phyloP scores from a whole-genome alignment of 495 filamentous ascomycete genomes.

The Astrothelium subdiscretum region DNA sequence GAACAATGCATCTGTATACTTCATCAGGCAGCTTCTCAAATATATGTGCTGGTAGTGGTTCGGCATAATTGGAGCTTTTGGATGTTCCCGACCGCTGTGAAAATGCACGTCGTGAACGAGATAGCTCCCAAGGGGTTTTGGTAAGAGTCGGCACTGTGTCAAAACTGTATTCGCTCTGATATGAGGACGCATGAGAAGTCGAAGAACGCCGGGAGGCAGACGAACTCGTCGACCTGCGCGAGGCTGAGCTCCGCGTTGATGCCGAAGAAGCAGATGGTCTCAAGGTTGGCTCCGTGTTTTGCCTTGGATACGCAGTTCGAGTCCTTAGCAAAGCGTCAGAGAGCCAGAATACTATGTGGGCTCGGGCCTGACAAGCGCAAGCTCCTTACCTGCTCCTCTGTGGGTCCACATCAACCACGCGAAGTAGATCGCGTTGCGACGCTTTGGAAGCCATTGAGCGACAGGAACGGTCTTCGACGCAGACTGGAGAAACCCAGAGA shows the following conservation, averaged over 20 bases:
- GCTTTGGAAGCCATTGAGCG: background rate
- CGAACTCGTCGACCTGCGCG: background rate
- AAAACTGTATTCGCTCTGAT: conserved; percentile 3
- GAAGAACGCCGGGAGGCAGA: background rate
- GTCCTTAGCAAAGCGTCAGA: background rate
- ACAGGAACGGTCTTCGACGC: background rate
- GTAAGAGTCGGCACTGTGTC: conserved; percentile 18
- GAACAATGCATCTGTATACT: conserved; percentile 45
- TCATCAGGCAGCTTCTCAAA: conserved; percentile 44
- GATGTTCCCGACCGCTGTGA: background rate
- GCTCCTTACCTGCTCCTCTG: background rate
- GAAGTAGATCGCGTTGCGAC: background rate
- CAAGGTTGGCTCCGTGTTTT: background rate
- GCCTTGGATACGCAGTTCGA: background rate
- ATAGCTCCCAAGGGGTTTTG: conserved; percentile 25
- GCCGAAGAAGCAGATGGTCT: background rate
- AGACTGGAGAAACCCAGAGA: too few relatives aligned
- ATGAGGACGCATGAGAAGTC: background rate
- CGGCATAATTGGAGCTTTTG: background rate
- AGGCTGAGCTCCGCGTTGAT: background rate
- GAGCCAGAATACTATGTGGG: background rate
- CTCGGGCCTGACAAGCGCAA: background rate
- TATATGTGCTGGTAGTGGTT: conserved; percentile 8
- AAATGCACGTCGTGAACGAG: background rate
- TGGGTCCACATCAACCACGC: background rate